These are phyloP conservation scores for Vicia sativa DNA, from an alignment of 306 rosid genomes.

Conservation along the genomic window DNA sequence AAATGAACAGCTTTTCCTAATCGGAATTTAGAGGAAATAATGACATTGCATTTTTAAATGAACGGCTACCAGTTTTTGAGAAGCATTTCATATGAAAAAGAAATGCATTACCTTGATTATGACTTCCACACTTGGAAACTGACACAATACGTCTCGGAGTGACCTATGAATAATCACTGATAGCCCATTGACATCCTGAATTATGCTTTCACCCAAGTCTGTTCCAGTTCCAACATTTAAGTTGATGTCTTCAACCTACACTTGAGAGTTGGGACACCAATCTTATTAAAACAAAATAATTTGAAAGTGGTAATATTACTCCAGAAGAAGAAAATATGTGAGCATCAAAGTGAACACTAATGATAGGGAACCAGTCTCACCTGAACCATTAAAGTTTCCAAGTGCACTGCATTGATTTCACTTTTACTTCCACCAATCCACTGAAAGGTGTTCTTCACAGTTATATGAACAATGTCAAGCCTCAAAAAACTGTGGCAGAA, in stretches of 20 bases:
- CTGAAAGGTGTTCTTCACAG: conserved; percentile 75
- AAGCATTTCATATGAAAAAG: conserved; percentile 29
- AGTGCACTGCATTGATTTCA: conserved; percentile 81
- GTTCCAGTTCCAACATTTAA: conserved; percentile 86
- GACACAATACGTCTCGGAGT: conserved; percentile 76
- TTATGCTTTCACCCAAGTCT: conserved; percentile 83
- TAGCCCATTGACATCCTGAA: conserved; percentile 89
- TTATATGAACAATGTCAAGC: conserved; percentile 95
- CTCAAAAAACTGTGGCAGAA: conserved; percentile 79
- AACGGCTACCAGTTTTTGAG: conserved; percentile 4
- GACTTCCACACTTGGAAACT: conserved; percentile 72
- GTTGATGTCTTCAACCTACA: conserved; percentile 89
- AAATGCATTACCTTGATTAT: conserved; percentile 61
- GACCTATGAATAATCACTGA: conserved; percentile 83
- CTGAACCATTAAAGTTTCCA: conserved; percentile 80
- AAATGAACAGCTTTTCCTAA: conserved; percentile 9
- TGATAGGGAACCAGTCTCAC: conserved; percentile 48
- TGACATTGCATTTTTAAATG: conserved; percentile 24
- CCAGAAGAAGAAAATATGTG: not conserved
- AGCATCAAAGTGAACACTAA: conserved; percentile 18
- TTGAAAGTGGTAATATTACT: not conserved
- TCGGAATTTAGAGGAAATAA: conserved; percentile 17
- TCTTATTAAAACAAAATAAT: conserved; percentile 2
- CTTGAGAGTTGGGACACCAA: conserved; percentile 33
- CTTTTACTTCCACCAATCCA: conserved; percentile 89